Percentiles rank a stretch among this genome's conserved stretches.
Evolutionary conservation across 176 grass and related monocot species (phyloP).

Genomic region (Paspalum vaginatum): DNA sequence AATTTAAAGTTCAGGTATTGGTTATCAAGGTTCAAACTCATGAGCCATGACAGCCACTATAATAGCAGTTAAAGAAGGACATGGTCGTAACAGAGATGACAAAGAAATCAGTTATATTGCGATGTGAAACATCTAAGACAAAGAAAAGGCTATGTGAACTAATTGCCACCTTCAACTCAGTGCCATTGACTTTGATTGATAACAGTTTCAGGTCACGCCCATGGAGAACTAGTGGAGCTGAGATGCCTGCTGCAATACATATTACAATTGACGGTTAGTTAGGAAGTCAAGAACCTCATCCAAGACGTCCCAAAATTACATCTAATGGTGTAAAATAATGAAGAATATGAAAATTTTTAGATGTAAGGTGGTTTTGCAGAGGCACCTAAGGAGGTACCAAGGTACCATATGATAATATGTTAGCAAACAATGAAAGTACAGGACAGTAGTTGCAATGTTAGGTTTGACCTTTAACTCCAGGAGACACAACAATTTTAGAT

Average conservation of each 20-base stretch:
- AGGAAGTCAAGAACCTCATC: conserved; percentile 3
- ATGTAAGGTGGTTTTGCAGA: too few relatives aligned
- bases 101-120: background rate
- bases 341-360: too few relatives aligned
- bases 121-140: background rate
- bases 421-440: background rate
- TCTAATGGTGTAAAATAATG: background rate
- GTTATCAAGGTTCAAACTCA: background rate
- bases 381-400: too few relatives aligned
- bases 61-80: background rate
- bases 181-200: conserved; percentile 89
- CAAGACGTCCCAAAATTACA: conserved; percentile 1
- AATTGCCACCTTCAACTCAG: conserved; percentile 67
- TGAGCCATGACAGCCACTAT: background rate
- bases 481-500: conserved; percentile 84
- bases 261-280: conserved; percentile 19
- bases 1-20: too few relatives aligned
- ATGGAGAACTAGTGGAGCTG: conserved; percentile 79
- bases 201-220: conserved; percentile 84
- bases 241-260: conserved; percentile 45
- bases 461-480: conserved; percentile 70
- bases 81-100: background rate
- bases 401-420: background rate
- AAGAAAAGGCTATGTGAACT: conserved; percentile 19
- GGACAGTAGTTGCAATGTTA: conserved; percentile 9